Conservation (phyloP, 2,329 filamentous ascomycete genomes). For the Ophiostoma ips region DNA sequence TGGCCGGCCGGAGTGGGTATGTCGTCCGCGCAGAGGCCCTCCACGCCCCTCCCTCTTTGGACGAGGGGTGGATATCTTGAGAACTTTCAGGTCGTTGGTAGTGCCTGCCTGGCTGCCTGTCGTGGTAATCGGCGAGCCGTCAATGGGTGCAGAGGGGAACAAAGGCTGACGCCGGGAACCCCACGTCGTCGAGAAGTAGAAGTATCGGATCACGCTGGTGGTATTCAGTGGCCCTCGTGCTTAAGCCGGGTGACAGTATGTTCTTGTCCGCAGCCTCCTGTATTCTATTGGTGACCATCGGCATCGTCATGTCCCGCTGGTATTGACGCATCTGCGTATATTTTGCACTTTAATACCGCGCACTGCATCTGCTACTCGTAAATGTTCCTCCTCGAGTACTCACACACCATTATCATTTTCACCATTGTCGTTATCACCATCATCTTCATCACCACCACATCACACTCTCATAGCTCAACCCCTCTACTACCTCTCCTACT, state of each 20-base stretch:
- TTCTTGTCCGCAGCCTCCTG: not conserved
- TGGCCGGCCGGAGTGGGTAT: slow-evolving; percentile 5
- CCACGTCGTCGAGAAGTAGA: slow-evolving; percentile 5
- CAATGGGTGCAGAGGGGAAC: slow-evolving; percentile 1
- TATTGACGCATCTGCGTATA: too few relatives aligned
- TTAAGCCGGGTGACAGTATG: not conserved
- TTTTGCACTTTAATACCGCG: too few relatives aligned
- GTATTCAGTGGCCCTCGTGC: too few relatives aligned
- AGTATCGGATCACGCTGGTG: not conserved
- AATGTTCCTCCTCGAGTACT: too few relatives aligned
- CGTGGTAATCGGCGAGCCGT: slow-evolving; percentile 2
- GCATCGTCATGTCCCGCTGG: not conserved
- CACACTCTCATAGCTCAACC: too few relatives aligned
- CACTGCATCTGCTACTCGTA: too few relatives aligned
- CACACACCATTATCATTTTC: too few relatives aligned
- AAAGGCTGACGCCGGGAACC: slow-evolving; percentile 1
- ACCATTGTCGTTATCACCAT: too few relatives aligned
- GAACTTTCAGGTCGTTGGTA: too few relatives aligned
- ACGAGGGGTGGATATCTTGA: too few relatives aligned
- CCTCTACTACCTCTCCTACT: not conserved
- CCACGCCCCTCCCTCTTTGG: too few relatives aligned
- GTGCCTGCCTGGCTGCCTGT: not conserved
- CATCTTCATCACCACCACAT: too few relatives aligned
- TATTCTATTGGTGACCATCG: not conserved
- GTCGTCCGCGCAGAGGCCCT: not conserved